Conservation (phyloP, 2,329 filamentous ascomycete genomes). For the Gremmenia infestans region DNA sequence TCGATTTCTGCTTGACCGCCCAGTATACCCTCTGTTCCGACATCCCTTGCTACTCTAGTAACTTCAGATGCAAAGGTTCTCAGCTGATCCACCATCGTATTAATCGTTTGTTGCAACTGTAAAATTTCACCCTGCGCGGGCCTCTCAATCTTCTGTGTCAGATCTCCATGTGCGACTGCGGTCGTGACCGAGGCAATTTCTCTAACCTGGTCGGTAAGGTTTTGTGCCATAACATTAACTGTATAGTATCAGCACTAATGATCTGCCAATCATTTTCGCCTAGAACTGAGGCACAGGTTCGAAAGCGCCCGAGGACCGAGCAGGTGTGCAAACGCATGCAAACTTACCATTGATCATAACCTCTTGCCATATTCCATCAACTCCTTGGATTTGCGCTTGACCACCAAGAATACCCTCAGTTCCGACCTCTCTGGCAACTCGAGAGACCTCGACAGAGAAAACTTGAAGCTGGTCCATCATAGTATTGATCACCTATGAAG, state of each 20-base stretch:
- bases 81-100: slow-evolving; percentile 84
- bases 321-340: neutral
- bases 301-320: neutral
- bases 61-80: slow-evolving; percentile 81
- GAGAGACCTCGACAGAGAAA: slow-evolving; percentile 93
- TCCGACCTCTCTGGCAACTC: slow-evolving; percentile 90
- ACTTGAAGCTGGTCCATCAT: slow-evolving; percentile 99
- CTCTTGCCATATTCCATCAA: slow-evolving; percentile 97
- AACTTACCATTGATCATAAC: slow-evolving; percentile 73
- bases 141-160: slow-evolving; percentile 79
- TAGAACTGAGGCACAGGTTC: neutral
- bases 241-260: slow-evolving; percentile 12
- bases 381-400: slow-evolving; percentile 87
- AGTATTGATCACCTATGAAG: slow-evolving; percentile 65
- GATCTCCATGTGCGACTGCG: slow-evolving; percentile 74
- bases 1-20: slow-evolving; percentile 80
- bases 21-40: slow-evolving; percentile 77
- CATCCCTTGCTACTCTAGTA: slow-evolving; percentile 75
- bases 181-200: slow-evolving; percentile 83
- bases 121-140: slow-evolving; percentile 78
- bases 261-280: too few relatives aligned
- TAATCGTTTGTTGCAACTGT: slow-evolving; percentile 79
- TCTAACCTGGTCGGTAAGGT: slow-evolving; percentile 77
- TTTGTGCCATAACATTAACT: slow-evolving; percentile 83
- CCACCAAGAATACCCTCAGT: slow-evolving; percentile 92